These are phyloP conservation scores for Gypsophila paniculata DNA, from an alignment of 179 eudicot species.

Conservation along the genomic window DNA sequence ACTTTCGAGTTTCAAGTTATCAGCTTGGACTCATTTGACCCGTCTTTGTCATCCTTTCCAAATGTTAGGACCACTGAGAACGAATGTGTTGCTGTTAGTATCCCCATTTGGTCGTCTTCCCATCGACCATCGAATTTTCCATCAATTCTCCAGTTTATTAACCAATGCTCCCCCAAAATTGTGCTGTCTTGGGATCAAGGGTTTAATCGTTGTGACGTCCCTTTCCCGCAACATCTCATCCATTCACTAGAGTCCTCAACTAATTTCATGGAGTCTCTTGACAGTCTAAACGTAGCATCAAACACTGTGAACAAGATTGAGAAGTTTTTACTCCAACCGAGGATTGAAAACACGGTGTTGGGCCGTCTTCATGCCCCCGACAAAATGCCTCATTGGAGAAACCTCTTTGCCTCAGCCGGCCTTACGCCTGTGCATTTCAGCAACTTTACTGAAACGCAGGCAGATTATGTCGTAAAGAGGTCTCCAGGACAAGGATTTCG, in stretches of 20 bases:
- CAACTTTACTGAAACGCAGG: conserved; percentile 82
- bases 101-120: conserved; percentile 60
- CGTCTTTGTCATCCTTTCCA: conserved; percentile 50
- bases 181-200: conserved; percentile 75
- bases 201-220: conserved; percentile 61
- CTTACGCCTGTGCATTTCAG: conserved; percentile 60
- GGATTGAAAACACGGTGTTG: conserved; percentile 53
- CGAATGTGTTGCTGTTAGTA: conserved; percentile 72
- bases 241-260: conserved; percentile 68
- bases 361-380: conserved; percentile 55
- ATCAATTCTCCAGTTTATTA: conserved; percentile 57
- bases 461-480: conserved; percentile 79
- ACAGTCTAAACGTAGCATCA: conserved; percentile 52
- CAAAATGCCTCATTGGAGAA: conserved; percentile 80
- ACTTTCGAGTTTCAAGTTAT: conserved; percentile 60
- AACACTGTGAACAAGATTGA: conserved; percentile 56
- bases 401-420: conserved; percentile 58
- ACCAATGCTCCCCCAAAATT: conserved; percentile 66
- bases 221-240: conserved; percentile 68
- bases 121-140: conserved; percentile 43
- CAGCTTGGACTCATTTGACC: conserved; percentile 55
- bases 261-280: conserved; percentile 63
- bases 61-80: conserved; percentile 38
- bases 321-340: conserved; percentile 73
- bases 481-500: conserved; percentile 77